phyloP scores from a whole-genome alignment of 768 basidiomycete genomes.

The Punctularia strigosozonata region DNA sequence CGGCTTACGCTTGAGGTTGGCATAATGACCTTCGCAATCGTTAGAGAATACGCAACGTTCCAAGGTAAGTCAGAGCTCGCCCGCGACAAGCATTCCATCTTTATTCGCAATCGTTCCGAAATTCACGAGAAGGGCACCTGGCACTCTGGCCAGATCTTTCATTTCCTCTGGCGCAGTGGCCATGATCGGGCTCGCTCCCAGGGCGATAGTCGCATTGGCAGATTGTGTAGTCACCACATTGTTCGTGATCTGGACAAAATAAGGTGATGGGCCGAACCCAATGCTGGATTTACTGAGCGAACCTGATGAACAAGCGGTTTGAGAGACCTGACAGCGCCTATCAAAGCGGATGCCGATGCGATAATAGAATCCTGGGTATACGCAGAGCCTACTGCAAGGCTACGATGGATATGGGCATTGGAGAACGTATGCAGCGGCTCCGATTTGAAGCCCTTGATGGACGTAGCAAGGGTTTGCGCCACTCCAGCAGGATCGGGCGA shows the following conservation, averaged over 20 bases:
- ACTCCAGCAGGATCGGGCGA: slow-evolving; percentile 42
- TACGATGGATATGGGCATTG: slow-evolving; percentile 2
- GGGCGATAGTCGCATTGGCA: slow-evolving; percentile 79
- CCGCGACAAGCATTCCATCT: slow-evolving; percentile 68
- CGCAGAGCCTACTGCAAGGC: too few relatives aligned
- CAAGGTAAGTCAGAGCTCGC: slow-evolving; percentile 17
- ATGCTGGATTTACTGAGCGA: slow-evolving; percentile 2
- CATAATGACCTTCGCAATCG: slow-evolving; percentile 29
- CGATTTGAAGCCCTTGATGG: slow-evolving; percentile 32
- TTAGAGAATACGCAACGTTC: background rate
- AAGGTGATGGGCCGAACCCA: background rate
- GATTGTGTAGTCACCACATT: slow-evolving; percentile 82
- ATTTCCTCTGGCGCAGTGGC: slow-evolving; percentile 77
- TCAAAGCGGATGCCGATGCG: slow-evolving; percentile 32
- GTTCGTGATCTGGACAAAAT: slow-evolving; percentile 63
- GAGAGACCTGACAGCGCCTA: slow-evolving; percentile 35
- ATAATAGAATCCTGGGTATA: slow-evolving; percentile 26
- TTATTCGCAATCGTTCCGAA: slow-evolving; percentile 70
- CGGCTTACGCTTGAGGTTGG: slow-evolving; percentile 61
- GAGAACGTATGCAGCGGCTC: slow-evolving; percentile 11
- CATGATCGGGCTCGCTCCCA: slow-evolving; percentile 93
- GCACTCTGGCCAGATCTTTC: slow-evolving; percentile 54
- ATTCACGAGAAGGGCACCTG: slow-evolving; percentile 69
- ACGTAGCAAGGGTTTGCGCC: slow-evolving; percentile 31
- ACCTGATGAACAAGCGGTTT: slow-evolving; percentile 81